Base-by-base conservation (phyloP, 768 basidiomycete genomes). In the Pleurotus tuber-regium region DNA sequence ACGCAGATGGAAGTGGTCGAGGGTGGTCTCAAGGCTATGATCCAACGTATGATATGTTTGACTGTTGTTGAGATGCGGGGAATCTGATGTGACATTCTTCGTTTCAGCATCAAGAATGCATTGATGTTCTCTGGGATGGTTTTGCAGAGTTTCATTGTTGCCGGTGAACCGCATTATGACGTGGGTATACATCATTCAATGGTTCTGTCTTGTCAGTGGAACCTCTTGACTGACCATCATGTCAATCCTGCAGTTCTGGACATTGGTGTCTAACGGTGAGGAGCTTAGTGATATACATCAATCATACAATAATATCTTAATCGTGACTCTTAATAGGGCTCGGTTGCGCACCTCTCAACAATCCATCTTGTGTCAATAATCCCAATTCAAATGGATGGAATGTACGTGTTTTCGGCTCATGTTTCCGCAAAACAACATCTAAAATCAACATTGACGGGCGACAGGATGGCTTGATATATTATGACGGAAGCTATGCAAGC, bases 331-430 rank as follows among this genome's bases (percentile, higher is more conserved):
- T 12, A 26, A 16, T 31, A 72, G 74, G 58, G 33, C 54, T 75
- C 18, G 75, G 74, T 1, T 77, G 74, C 53, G 58, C 67, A 2
- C 73, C 74, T 3, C 48, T 63, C 26, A 66, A 58, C 25, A 66
- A 66, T 46, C 51, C 69, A 0, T 60, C 61, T 2, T 77, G 74
- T 23, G 59, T 66, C 7, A 68, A 66, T 6, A 64, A 60, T 1
- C 50, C 66, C 16, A 75, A 77, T 52, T 61, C 69, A 0, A 60
- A 63, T 36, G 75, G 75, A 14, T 77, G 74, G 74, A 74, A 66
- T 52, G 75, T 73, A 40, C 56, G 69, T 44, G 1, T 23, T 23
- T 10, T 6, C n/a, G n/a, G 29, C 29, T 26, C n/a, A 12, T 8
- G 9, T 4, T 12, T 36, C n/a, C 14, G 18, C 6, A 4, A 23